These are phyloP conservation scores for Sporothrix variecibatus DNA, from an alignment of 2,329 filamentous ascomycete species.

Conservation along the genomic window DNA sequence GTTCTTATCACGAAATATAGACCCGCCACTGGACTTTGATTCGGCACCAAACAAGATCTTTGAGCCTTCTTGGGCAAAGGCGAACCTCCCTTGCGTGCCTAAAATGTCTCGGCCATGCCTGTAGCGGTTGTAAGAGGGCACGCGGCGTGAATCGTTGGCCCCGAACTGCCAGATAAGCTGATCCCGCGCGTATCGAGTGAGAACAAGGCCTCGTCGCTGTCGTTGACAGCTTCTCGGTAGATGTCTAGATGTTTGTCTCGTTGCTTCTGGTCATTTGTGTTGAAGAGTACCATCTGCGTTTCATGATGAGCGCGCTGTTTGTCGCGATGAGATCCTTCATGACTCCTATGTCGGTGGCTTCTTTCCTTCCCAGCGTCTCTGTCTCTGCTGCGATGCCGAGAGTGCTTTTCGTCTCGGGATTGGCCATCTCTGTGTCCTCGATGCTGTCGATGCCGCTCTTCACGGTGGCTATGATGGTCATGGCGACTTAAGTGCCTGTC, in stretches of 20 bases:
- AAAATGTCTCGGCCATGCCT: constrained; percentile 72
- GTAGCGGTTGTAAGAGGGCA: constrained; percentile 70
- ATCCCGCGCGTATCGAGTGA: constrained; percentile 76
- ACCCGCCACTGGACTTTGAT: constrained; percentile 46
- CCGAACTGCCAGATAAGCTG: constrained; percentile 74
- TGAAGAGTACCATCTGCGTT: constrained; percentile 15
- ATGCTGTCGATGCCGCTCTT: constrained; percentile 11
- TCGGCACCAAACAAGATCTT: constrained; percentile 57
- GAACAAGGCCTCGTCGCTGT: constrained; percentile 46
- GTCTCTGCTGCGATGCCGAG: constrained; percentile 12
- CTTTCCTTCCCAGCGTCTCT: not conserved
- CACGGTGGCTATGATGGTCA: not conserved
- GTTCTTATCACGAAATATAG: constrained; percentile 49
- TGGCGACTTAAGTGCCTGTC: not conserved
- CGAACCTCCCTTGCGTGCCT: constrained; percentile 60
- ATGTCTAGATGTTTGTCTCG: not conserved
- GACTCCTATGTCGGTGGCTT: not conserved
- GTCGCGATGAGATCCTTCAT: constrained; percentile 13
- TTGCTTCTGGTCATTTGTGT: not conserved
- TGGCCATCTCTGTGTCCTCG: not conserved
- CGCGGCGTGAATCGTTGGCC: constrained; percentile 67
- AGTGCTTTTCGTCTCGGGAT: not conserved
- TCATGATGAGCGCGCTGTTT: constrained; percentile 1
- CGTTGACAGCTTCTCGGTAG: constrained; percentile 5
- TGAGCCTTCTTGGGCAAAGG: constrained; percentile 66